Evolutionary conservation across 1,139 yeast genomes (phyloP).

Genomic region (Suhomyces terraborum): DNA sequence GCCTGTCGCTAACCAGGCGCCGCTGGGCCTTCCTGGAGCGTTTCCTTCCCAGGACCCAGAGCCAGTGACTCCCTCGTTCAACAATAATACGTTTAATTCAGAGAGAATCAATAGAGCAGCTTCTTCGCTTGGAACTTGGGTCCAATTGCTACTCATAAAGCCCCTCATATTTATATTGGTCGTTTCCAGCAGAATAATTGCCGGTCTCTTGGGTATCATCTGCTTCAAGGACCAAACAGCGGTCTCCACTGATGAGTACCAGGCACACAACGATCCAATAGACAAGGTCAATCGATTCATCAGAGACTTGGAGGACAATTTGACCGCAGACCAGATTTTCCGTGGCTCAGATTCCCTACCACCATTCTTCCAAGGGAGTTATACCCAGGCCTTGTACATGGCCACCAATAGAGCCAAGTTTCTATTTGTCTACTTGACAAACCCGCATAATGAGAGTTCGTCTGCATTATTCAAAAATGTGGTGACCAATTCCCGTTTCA

Average conservation of each 20-base stretch:
- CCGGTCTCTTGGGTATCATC: conserved; percentile 28
- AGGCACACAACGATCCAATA: conserved; percentile 30
- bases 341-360: conserved; percentile 27
- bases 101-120: conserved; percentile 5
- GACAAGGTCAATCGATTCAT: conserved; percentile 38
- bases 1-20: conserved; percentile 11
- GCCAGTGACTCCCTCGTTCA: conserved; percentile 7
- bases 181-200: conserved; percentile 27
- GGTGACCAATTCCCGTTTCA: conserved; percentile 55
- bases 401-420: conserved; percentile 71
- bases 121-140: conserved; percentile 15
- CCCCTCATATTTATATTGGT: conserved; percentile 33
- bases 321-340: conserved; percentile 26
- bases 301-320: conserved; percentile 39
- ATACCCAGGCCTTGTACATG: conserved; percentile 69
- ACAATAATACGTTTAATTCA: conserved; percentile 8
- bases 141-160: conserved; percentile 28
- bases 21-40: conserved; percentile 16
- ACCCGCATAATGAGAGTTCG: conserved; percentile 69
- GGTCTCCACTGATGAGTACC: conserved; percentile 6
- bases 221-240: conserved; percentile 29
- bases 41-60: conserved; percentile 14
- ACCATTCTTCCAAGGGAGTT: conserved; percentile 70
- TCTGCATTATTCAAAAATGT: conserved; percentile 56
- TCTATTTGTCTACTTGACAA: conserved; percentile 72